Evolutionary conservation across 2,329 filamentous ascomycete genomes (phyloP).

Genomic region (Fonsecaea pugnacius): DNA sequence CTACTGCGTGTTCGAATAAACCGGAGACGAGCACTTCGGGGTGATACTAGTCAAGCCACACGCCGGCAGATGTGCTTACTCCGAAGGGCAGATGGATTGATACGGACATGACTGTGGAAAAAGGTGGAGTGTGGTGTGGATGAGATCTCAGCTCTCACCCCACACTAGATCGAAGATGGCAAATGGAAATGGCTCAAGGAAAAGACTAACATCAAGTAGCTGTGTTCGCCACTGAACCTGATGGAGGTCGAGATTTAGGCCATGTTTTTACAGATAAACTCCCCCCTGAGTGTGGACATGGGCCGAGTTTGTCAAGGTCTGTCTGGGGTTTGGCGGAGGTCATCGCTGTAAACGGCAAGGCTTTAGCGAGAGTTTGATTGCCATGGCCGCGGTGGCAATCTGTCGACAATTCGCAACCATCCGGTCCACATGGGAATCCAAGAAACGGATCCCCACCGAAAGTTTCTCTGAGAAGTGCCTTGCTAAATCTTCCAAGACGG

Average conservation of each 20-base stretch:
- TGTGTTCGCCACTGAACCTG: neutral
- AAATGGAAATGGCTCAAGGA: neutral
- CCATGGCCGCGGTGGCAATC: neutral
- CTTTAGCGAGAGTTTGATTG: neutral
- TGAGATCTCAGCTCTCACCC: neutral
- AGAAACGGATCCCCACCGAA: neutral
- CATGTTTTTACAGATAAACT: neutral
- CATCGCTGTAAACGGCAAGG: neutral
- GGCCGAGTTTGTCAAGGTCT: neutral
- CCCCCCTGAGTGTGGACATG: neutral
- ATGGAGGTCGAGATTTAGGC: neutral
- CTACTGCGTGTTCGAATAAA: neutral
- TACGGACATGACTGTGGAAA: neutral
- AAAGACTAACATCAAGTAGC: neutral
- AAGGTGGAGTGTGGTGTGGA: neutral
- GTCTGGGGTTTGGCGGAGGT: neutral
- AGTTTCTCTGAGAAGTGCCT: slow-evolving; percentile 1
- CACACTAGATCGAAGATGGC: neutral
- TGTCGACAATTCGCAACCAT: neutral
- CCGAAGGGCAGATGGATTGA: neutral
- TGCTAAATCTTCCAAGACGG: neutral
- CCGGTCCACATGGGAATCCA: neutral
- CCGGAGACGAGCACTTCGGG: neutral
- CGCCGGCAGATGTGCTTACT: neutral
- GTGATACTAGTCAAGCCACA: neutral